phyloP scores from a whole-genome alignment of 768 basidiomycete genomes.

The Daedaleopsis sinensis region DNA sequence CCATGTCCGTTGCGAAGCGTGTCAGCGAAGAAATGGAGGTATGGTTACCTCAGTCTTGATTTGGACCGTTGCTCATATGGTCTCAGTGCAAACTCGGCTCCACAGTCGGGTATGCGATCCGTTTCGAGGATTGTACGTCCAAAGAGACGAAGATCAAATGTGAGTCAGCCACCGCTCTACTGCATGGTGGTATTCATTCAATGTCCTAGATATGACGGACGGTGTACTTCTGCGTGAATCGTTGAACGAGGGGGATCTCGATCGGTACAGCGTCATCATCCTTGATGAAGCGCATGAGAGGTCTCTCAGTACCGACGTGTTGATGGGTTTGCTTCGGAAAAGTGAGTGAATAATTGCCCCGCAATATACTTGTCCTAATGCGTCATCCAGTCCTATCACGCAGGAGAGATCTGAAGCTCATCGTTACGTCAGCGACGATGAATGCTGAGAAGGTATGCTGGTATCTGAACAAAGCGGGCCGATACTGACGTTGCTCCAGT shows the following conservation, averaged over 20 bases:
- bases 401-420: constrained; percentile 89
- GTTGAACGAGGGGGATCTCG: constrained; percentile 96
- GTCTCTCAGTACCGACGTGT: constrained; percentile 94
- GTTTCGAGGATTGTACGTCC: constrained; percentile 97
- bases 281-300: constrained; percentile 99
- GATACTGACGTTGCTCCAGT: constrained; percentile 49
- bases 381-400: constrained; percentile 59
- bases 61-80: constrained; percentile 9
- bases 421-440: constrained; percentile 99
- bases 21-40: constrained; percentile 99
- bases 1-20: constrained; percentile 99
- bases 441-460: constrained; percentile 90
- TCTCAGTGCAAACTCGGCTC: constrained; percentile 82
- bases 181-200: neutral
- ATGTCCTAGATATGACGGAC: constrained; percentile 88
- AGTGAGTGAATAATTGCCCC: constrained; percentile 52
- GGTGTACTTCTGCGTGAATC: constrained; percentile 98
- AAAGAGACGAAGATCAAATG: constrained; percentile 97
- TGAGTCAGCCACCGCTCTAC: constrained; percentile 39
- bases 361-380: neutral
- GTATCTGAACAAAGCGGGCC: neutral
- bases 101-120: constrained; percentile 95
- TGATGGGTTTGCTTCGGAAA: constrained; percentile 95
- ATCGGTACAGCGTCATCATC: constrained; percentile 95
- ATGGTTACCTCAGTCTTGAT: constrained; percentile 25